Evolutionary conservation across 352 stramenopile genomes (phyloP).

Genomic region (Phytophthora citricola): DNA sequence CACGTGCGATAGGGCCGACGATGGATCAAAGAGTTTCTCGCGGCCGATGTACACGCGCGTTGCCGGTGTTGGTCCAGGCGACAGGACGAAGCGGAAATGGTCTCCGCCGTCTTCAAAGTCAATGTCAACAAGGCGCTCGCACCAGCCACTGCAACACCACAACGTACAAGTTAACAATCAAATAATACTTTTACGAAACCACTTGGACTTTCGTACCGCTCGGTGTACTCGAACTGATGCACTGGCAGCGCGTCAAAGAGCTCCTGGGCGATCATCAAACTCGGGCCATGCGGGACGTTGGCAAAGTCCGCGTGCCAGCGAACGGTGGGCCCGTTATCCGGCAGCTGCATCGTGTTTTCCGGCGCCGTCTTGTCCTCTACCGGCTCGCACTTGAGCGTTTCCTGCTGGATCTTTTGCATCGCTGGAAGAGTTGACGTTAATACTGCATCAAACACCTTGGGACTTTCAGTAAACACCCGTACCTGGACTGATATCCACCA

Average conservation of each 20-base stretch:
- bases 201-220: constrained; percentile 47
- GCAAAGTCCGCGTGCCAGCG: constrained; percentile 91
- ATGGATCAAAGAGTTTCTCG: constrained; percentile 81
- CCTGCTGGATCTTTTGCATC: constrained; percentile 91
- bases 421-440: constrained; percentile 30
- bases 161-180: not conserved
- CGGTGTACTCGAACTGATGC: constrained; percentile 96
- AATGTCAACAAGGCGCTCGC: constrained; percentile 95
- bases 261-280: constrained; percentile 94
- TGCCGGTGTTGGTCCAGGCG: constrained; percentile 91
- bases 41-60: constrained; percentile 89
- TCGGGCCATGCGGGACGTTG: constrained; percentile 79
- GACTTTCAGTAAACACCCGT: not conserved
- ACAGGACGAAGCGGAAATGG: constrained; percentile 95
- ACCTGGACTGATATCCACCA: constrained; percentile 92
- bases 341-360: constrained; percentile 58
- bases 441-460: not conserved
- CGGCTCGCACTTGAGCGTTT: constrained; percentile 69
- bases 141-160: constrained; percentile 78
- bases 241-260: constrained; percentile 95
- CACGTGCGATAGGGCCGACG: constrained; percentile 32
- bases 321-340: constrained; percentile 55
- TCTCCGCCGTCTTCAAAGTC: constrained; percentile 80
- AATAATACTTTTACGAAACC: no score
- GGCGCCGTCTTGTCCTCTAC: constrained; percentile 37